Evolutionary conservation across 331 rosid genomes (phyloP), one percentile per base, ranked within the genome.

Genomic region (Ulmus americana): DNA sequence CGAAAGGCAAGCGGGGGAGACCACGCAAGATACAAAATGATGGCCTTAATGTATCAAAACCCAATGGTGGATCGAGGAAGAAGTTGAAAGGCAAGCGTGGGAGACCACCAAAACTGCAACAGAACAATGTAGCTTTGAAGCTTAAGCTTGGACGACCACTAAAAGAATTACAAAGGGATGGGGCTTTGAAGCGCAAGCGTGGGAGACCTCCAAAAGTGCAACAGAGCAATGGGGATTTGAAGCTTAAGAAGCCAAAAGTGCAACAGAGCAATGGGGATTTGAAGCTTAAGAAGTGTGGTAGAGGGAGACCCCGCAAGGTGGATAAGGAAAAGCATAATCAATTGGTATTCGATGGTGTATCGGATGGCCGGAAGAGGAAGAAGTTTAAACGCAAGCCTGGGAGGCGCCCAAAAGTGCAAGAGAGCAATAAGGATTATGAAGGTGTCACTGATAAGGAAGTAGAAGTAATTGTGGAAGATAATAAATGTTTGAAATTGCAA

Each of bases 121-220:
- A 49, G 63, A 56, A 47, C 63, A 77, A 20, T 65, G 65, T 35
- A 70, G 40, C 18, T 14, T 61, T 77, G 78, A 76, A 84, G 74
- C 68, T 76, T 8, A 86, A 80, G 80, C 86, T 64, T 14, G 95
- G 95, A 59, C 62, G 87, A 69, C 91, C 87, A 20, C 77, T 61
- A 39, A 80, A 80, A 45, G 61, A 48, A 45, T 35, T 45, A 63
- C 67, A 45, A 53, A 55, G 58, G 54, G 74, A 35, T 68, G 70
- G 43, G 70, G 70, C 55, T 43, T 28, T 70, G 77, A 80, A 84
- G 77, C 51, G 80, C 6, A 86, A 82, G 84, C 85, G 68, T 11
- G 95, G 96, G 53, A 68, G 91, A 74, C 90, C 87, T 28, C 78
- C 70, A 40, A 81, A 80, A 51, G 63, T 54, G 47, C 15, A 40